Evolutionary conservation across 176 grass and related monocot species (phyloP), one percentile per base, ranked within the genome.

Genomic region (Oropetium thomaeum): DNA sequence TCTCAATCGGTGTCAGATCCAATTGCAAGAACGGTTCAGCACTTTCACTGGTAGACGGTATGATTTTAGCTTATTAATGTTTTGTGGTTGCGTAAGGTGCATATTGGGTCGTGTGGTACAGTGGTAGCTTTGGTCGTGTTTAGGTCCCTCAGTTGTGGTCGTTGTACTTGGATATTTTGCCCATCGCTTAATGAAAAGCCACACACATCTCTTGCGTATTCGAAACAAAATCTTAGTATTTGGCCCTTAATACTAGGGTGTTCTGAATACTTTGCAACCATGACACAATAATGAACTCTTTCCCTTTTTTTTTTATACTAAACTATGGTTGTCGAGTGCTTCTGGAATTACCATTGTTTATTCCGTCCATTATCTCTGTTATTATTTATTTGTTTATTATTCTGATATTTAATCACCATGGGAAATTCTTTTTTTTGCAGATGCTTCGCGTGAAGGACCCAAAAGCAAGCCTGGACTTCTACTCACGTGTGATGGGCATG

Each of bases 381-480:
- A 2, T 20, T n/a, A n/a, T n/a, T n/a, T n/a, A n/a, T n/a, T n/a
- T n/a, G n/a, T n/a, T n/a, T n/a, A n/a, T n/a, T 58, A 5, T 47
- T 29, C 49, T 40, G 35, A 23, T 6, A 30, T 45, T 5, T 45
- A 37, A 31, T 27, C 8, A 47, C 19, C 2, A 58, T 33, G 35
- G 39, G 63, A n/a, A 39, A 33, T 73, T 76, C 2, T 52, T 72
- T 81, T 74, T 48, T 75, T 81, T 82, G 34, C 78, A 98, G 91
- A 98, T 98, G 96, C 78, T 98, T 34, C 88, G 87, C 10, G 79
- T 98, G 57, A 98, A 94, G 84, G 96, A 94, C 79, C 96, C 91
- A 68, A 94, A 94, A 94, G 88, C 92, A 32, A 94, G 91, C 73
- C 96, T 98, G 29, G 91, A 94, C 59, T 98, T 94, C 84, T 98